phyloP scores from a whole-genome alignment of 352 stramenopile species.

The Phytopythium sindhum region DNA sequence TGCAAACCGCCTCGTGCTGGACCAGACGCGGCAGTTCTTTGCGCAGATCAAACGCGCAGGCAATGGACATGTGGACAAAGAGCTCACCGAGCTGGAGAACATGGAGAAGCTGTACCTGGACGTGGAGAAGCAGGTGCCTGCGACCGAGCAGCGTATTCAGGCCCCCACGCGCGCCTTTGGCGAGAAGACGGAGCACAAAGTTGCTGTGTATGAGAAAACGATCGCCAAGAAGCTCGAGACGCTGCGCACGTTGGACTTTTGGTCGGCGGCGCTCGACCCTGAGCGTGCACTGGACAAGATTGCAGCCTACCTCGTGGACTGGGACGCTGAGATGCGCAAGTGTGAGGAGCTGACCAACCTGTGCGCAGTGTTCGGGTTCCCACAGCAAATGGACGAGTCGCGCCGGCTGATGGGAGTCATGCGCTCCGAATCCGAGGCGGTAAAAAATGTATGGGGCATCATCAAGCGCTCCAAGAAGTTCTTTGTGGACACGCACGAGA shows the following conservation, averaged over 20 bases:
- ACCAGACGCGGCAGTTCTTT: conserved; percentile 79
- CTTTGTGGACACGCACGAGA: conserved; percentile 58
- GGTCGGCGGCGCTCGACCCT: conserved; percentile 73
- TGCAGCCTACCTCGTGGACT: conserved; percentile 74
- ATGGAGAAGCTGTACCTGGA: conserved; percentile 83
- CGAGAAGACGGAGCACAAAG: conserved; percentile 92
- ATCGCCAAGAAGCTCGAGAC: conserved; percentile 81
- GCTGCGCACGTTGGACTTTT: conserved; percentile 84
- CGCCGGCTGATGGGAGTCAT: conserved; percentile 88
- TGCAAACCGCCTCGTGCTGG: conserved; percentile 65
- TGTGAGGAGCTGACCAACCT: conserved; percentile 91
- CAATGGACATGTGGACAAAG: conserved; percentile 74
- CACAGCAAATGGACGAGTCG: conserved; percentile 91
- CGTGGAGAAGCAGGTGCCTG: conserved; percentile 74
- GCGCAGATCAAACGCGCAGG: conserved; percentile 77
- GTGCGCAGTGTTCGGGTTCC: conserved; percentile 93
- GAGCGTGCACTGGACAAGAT: conserved; percentile 85
- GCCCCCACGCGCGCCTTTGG: conserved; percentile 84
- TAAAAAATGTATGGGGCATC: conserved; percentile 77
- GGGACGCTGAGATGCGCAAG: conserved; percentile 88
- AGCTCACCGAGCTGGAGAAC: conserved; percentile 74
- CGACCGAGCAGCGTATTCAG: conserved; percentile 70
- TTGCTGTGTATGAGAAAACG: conserved; percentile 90
- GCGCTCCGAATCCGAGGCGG: conserved; percentile 67
- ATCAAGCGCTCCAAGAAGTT: conserved; percentile 77